Evolutionary conservation across 2,329 filamentous ascomycete genomes (phyloP), one percentile per base, ranked within the genome.

Genomic region (Dactylellina drechsleri): DNA sequence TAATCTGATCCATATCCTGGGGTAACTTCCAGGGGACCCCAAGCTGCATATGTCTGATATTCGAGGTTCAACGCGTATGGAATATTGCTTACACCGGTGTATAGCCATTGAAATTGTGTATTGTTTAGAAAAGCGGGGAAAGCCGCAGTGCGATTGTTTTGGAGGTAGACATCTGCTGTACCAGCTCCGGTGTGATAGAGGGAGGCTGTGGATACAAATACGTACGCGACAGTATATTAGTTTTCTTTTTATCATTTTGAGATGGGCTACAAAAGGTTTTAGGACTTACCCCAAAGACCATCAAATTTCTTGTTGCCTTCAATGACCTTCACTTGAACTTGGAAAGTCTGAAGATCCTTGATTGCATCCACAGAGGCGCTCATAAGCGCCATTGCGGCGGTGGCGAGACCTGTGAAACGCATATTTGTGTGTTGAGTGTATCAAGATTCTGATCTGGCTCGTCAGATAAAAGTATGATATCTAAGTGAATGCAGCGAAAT

Each of bases 31-130:
- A 74, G 20, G 4, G 70, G 61, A 7, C 70, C 62, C 70, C 70
- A 74, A n/a, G 56, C 62, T 26, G 56, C 15, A 28, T 74, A 74
- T 12, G 56, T 58, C 47, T 67, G 56, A 31, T 66, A 67, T n/a
- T 58, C 28, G 16, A 74, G 52, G 26, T 74, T 66, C 20, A 62
- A 31, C 1, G 70, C 18, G 36, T 52, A 74, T 13, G 70, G 70
- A n/a, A 74, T 74, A 41, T 64, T 15, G 15, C 40, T 16, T 6
- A 64, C 66, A 15, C 66, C 70, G n/a, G n/a, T 28, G 15, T 66
- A 66, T n/a, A 62, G 52, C 70, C 62, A 74, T 67, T 74, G 70
- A 26, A 74, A 64, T 47, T 61, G 56, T 8, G 70, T 74, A 36
- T 74, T 12, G 20, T 74, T 74, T 53, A 74, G 26, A 53, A 67